Evolutionary conservation across 441 rosid genomes (phyloP).

Genomic region (Gossypium schwendimanii): DNA sequence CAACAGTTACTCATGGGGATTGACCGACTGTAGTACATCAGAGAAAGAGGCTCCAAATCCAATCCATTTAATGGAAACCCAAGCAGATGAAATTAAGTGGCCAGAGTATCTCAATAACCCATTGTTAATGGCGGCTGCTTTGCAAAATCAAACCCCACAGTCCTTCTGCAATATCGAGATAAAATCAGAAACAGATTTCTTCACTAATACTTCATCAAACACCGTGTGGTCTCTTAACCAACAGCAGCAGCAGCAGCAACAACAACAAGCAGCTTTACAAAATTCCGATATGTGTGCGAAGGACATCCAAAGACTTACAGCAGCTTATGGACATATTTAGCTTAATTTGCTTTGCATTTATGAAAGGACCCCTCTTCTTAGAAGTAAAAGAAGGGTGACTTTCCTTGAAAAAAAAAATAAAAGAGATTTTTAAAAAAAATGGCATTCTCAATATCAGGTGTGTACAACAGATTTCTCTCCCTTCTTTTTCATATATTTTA

Average conservation of each 20-base stretch:
- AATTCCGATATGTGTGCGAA: slow-evolving; percentile 31
- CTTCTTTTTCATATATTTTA: background rate
- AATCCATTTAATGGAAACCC: slow-evolving; percentile 25
- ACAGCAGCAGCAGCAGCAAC: slow-evolving; percentile 37
- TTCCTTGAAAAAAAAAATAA: background rate
- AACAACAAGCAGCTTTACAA: slow-evolving; percentile 26
- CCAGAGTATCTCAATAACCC: slow-evolving; percentile 42
- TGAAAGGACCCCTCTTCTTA: background rate
- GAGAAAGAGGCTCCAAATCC: slow-evolving; percentile 41
- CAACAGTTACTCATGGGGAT: slow-evolving; percentile 42
- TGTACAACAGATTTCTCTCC: slow-evolving; percentile 23
- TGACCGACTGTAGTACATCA: slow-evolving; percentile 36
- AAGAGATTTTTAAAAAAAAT: background rate
- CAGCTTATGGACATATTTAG: slow-evolving; percentile 45
- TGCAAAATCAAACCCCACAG: slow-evolving; percentile 40
- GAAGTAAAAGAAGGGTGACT: background rate
- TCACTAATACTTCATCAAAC: slow-evolving; percentile 27
- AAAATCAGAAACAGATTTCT: slow-evolving; percentile 46
- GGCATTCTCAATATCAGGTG: slow-evolving; percentile 25
- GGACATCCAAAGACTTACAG: slow-evolving; percentile 44
- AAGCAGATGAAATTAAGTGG: slow-evolving; percentile 42
- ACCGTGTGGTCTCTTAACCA: slow-evolving; percentile 34
- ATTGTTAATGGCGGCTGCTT: slow-evolving; percentile 33
- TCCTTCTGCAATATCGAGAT: slow-evolving; percentile 38
- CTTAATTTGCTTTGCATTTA: background rate